Conservation (phyloP, 805 yeast genomes). For the Monosporozyma yasuniensis region DNA sequence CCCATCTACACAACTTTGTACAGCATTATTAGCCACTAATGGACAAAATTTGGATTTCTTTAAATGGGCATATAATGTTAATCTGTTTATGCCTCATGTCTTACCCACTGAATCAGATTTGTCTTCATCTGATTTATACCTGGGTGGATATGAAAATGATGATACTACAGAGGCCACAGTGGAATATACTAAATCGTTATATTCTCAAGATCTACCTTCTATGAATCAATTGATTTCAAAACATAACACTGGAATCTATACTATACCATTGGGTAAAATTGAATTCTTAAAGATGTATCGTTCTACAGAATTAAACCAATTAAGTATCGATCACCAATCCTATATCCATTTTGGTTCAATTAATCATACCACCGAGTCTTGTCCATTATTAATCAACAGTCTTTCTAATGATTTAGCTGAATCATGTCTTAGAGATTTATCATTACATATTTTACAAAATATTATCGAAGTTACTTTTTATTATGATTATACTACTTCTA, state of each 20-base stretch:
- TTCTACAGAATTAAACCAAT: not conserved
- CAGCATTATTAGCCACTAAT: not conserved
- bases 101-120: not conserved
- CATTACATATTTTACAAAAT: slow-evolving; percentile 20
- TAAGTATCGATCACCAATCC: not conserved
- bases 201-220: not conserved
- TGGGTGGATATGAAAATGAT: not conserved
- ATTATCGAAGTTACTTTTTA: slow-evolving; percentile 18
- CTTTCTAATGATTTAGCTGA: not conserved
- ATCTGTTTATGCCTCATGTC: not conserved
- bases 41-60: not conserved
- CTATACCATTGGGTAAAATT: not conserved
- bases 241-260: not conserved
- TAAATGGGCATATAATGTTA: not conserved
- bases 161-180: not conserved
- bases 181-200: not conserved
- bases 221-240: not conserved
- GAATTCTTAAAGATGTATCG: not conserved
- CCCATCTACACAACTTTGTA: not conserved
- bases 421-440: slow-evolving; percentile 7
- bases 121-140: not conserved
- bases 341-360: not conserved
- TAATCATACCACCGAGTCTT: not conserved
- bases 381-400: not conserved
- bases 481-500: not conserved